A percentile compares a stretch with the other conserved stretches of the same genome.
phyloP scores from a whole-genome alignment of 306 rosid genomes.

The Arachis stenosperma region DNA sequence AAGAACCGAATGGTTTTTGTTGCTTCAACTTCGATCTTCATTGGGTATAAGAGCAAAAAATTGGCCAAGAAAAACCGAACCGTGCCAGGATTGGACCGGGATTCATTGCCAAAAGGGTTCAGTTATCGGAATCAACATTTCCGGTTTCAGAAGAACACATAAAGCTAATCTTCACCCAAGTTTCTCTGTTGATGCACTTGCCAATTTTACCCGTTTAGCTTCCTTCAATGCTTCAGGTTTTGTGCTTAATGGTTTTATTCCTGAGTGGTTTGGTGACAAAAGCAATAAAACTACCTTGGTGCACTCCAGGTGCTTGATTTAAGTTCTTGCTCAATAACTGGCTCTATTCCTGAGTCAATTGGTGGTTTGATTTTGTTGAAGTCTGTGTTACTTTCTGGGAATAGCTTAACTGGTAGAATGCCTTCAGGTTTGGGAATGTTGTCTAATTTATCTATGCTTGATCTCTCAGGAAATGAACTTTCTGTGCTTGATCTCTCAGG shows the following conservation, averaged over 20 bases:
- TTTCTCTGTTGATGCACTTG: conserved; percentile 69
- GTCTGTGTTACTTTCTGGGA: conserved; percentile 58
- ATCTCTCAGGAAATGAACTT: conserved; percentile 71
- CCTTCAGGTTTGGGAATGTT: conserved; percentile 63
- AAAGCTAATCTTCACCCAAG: conserved; percentile 44
- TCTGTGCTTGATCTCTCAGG: conserved; percentile 14
- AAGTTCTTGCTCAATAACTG: conserved; percentile 64
- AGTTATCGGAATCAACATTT: conserved; percentile 57
- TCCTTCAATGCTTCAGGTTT: conserved; percentile 88
- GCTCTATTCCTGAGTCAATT: conserved; percentile 66
- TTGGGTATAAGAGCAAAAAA: conserved; percentile 68
- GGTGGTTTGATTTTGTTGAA: conserved; percentile 57
- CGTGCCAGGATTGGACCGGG: conserved; percentile 76
- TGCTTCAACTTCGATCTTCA: conserved; percentile 74
- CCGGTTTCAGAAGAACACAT: conserved; percentile 67
- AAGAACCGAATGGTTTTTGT: conserved; percentile 56
- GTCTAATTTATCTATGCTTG: conserved; percentile 51
- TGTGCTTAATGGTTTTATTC: conserved; percentile 75
- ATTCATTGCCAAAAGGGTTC: conserved; percentile 58
- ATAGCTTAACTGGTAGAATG: conserved; percentile 65
- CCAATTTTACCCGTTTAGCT: conserved; percentile 58
- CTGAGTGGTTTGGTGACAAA: conserved; percentile 74
- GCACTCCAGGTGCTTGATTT: conserved; percentile 69
- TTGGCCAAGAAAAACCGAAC: conserved; percentile 78
- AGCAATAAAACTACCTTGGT: conserved; percentile 33